phyloP scores from a whole-genome alignment of 2,329 filamentous ascomycete genomes.

The Onygenales sp. region DNA sequence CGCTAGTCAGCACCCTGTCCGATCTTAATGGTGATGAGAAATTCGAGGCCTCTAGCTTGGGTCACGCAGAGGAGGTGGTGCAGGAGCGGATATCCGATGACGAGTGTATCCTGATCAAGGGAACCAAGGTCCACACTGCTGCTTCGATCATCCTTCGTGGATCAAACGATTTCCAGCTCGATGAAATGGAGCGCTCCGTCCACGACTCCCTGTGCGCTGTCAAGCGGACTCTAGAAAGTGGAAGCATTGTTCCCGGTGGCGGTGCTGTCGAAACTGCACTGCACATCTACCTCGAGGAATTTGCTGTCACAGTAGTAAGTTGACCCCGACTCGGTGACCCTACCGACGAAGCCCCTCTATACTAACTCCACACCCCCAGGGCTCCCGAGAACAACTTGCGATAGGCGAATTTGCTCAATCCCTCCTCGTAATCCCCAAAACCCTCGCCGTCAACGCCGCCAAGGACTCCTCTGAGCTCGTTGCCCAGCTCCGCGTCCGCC shows the following conservation, averaged over 20 bases:
- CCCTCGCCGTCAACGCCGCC: conserved; percentile 89
- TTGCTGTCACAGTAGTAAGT: conserved; percentile 81
- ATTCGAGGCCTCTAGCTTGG: conserved; percentile 83
- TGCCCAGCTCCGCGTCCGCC: conserved; percentile 85
- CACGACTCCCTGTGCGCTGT: conserved; percentile 96
- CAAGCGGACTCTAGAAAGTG: conserved; percentile 93
- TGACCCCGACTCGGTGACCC: not conserved
- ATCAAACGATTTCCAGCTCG: conserved; percentile 89
- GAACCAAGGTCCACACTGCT: conserved; percentile 86
- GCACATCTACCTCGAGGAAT: conserved; percentile 98
- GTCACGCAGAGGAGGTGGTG: conserved; percentile 88
- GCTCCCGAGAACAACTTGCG: conserved; percentile 91
- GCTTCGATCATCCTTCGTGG: conserved; percentile 94
- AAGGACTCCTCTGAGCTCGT: conserved; percentile 94
- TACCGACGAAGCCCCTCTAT: not conserved
- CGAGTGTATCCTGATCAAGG: conserved; percentile 94
- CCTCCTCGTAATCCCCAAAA: conserved; percentile 91
- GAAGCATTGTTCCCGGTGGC: conserved; percentile 90
- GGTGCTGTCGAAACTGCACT: conserved; percentile 97
- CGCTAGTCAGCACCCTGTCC: conserved; percentile 82
- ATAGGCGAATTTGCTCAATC: conserved; percentile 96
- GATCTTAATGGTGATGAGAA: conserved; percentile 96
- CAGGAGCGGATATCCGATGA: conserved; percentile 98
- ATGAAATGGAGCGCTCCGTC: conserved; percentile 98
- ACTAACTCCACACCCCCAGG: conserved; percentile 28